These are phyloP conservation scores for Pulveroboletus ravenelii DNA, from an alignment of 768 basidiomycete species.

Conservation along the genomic window DNA sequence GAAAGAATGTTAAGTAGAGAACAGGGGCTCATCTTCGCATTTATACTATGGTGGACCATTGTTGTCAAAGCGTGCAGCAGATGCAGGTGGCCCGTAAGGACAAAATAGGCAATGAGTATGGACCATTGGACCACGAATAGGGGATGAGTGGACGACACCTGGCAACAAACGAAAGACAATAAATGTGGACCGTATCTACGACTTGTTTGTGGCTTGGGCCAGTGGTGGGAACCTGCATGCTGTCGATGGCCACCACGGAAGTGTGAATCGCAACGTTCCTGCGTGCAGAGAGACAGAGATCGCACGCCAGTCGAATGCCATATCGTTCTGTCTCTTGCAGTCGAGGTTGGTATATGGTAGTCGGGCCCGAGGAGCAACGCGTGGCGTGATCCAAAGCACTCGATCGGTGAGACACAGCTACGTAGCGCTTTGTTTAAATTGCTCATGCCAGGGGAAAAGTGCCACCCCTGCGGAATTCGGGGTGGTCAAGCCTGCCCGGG, in stretches of 20 bases:
- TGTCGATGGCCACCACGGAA: background rate
- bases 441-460: background rate
- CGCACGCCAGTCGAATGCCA: background rate
- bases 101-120: constrained; percentile 1
- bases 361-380: background rate
- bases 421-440: background rate
- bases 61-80: constrained; percentile 12
- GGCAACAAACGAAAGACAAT: constrained; percentile 7
- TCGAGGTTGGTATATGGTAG: background rate
- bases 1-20: background rate
- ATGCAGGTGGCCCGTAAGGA: background rate
- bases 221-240: background rate
- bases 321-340: background rate
- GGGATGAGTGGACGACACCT: background rate
- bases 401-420: background rate
- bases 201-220: background rate
- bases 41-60: constrained; percentile 11
- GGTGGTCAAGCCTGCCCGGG: background rate
- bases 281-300: background rate
- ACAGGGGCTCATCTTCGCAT: background rate
- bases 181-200: constrained; percentile 4
- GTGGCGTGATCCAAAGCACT: constrained; percentile 1
- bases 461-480: background rate
- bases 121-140: no score
- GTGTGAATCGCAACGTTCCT: background rate